Evolutionary conservation across 2,329 filamentous ascomycete species (phyloP).

Genomic region (Sphaerulina vaccinii): DNA sequence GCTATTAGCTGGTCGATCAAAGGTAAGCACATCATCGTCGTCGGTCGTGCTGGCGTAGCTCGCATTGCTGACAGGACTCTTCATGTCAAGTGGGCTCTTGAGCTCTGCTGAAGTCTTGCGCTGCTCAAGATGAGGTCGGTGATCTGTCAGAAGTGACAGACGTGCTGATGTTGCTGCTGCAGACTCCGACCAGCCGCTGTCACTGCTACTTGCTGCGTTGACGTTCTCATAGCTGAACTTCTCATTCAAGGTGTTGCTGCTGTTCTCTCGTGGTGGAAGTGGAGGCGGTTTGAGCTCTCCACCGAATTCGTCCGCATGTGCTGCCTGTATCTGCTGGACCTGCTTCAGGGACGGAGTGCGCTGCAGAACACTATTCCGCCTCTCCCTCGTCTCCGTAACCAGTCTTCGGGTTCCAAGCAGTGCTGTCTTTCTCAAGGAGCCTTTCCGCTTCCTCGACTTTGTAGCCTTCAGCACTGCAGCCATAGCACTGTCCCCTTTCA

Average conservation of each 20-base stretch:
- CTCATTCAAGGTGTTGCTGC: constrained; percentile 19
- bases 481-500: constrained; percentile 26
- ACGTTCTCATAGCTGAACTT: constrained; percentile 43
- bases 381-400: constrained; percentile 58
- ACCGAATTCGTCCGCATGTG: background rate
- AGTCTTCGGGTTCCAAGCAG: constrained; percentile 68
- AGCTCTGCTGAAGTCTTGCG: constrained; percentile 22
- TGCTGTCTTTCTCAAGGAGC: constrained; percentile 83
- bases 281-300: background rate
- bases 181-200: constrained; percentile 36
- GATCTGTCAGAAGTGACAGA: constrained; percentile 33
- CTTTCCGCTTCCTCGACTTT: constrained; percentile 68
- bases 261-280: constrained; percentile 6
- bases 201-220: constrained; percentile 28
- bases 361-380: constrained; percentile 42
- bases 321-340: constrained; percentile 1
- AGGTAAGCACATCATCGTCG: constrained; percentile 74
- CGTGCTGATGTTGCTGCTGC: constrained; percentile 29
- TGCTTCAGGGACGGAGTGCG: constrained; percentile 35
- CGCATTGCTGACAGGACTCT: constrained; percentile 50
- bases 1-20: constrained; percentile 44
- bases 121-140: constrained; percentile 17
- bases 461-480: constrained; percentile 31
- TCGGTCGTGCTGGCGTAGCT: constrained; percentile 73
- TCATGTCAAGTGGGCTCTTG: constrained; percentile 34